Conservation (phyloP, 1,284 basidiomycete genomes). For the Cryptococcus sp. region DNA sequence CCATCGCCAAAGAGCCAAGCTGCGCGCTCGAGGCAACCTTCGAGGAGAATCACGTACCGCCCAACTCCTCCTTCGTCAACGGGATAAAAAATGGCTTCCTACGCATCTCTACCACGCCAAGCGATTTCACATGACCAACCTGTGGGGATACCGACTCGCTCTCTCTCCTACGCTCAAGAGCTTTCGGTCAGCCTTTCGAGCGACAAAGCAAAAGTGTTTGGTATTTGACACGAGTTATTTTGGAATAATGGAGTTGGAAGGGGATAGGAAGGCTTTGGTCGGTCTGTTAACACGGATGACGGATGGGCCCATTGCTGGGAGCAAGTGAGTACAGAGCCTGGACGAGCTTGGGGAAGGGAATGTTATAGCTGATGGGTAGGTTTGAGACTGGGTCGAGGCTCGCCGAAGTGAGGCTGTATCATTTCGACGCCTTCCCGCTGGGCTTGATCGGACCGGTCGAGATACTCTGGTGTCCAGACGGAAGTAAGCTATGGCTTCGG, state of each 20-base stretch:
- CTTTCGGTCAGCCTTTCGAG: constrained; percentile 79
- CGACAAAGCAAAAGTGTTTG: constrained; percentile 72
- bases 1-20: constrained; percentile 47
- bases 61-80: constrained; percentile 31
- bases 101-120: constrained; percentile 94
- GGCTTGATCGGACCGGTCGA: constrained; percentile 64
- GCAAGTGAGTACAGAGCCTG: constrained; percentile 20
- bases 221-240: constrained; percentile 83
- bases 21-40: constrained; percentile 29
- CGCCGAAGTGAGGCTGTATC: constrained; percentile 39
- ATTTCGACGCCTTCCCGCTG: constrained; percentile 56
- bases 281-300: constrained; percentile 50
- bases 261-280: constrained; percentile 55
- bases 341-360: neutral
- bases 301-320: constrained; percentile 30
- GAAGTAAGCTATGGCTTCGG: constrained; percentile 60
- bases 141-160: constrained; percentile 86
- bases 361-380: constrained; percentile 42
- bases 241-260: constrained; percentile 65
- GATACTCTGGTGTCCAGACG: constrained; percentile 62
- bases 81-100: constrained; percentile 78
- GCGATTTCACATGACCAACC: constrained; percentile 81
- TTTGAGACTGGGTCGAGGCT: constrained; percentile 53
- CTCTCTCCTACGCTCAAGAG: constrained; percentile 80
- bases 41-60: constrained; percentile 29